These are phyloP conservation scores for Epicoccum sorghinum DNA, from an alignment of 2,329 filamentous ascomycete species.

Conservation along the genomic window DNA sequence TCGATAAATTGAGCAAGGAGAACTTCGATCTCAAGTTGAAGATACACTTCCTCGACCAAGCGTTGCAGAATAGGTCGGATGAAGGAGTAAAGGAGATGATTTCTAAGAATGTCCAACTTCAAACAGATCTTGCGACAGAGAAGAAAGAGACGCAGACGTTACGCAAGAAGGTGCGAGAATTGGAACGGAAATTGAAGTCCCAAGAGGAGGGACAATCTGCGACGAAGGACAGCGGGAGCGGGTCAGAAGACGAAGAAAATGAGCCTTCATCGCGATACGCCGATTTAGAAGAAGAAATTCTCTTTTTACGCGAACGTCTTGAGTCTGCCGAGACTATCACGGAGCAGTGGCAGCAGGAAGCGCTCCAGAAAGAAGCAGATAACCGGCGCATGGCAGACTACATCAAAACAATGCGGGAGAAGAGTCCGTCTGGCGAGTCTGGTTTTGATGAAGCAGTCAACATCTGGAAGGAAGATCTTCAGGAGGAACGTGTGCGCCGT, in stretches of 20 bases:
- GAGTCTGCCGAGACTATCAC: constrained; percentile 85
- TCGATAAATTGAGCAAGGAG: constrained; percentile 94
- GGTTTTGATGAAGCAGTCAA: constrained; percentile 59
- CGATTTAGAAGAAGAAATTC: constrained; percentile 82
- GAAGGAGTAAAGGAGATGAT: constrained; percentile 98
- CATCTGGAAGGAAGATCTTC: constrained; percentile 93
- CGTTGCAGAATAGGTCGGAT: constrained; percentile 89
- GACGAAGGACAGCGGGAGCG: constrained; percentile 50
- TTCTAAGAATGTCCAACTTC: constrained; percentile 93
- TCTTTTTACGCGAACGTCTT: constrained; percentile 82
- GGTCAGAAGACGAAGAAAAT: constrained; percentile 60
- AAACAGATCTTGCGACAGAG: constrained; percentile 84
- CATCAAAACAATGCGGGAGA: constrained; percentile 67
- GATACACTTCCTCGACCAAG: constrained; percentile 95
- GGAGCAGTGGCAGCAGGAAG: constrained; percentile 79
- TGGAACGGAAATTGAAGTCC: constrained; percentile 78
- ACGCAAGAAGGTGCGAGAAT: constrained; percentile 79
- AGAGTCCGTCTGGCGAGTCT: constrained; percentile 44
- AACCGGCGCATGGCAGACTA: constrained; percentile 86
- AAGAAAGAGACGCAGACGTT: constrained; percentile 90
- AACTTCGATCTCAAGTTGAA: constrained; percentile 80
- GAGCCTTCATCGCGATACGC: constrained; percentile 63
- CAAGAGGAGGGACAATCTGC: constrained; percentile 58
- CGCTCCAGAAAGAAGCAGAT: constrained; percentile 78
- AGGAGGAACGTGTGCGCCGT: constrained; percentile 86